Evolutionary conservation across 192 early-diverging fungal species (phyloP).

Genomic region (Coemansia sp.): DNA sequence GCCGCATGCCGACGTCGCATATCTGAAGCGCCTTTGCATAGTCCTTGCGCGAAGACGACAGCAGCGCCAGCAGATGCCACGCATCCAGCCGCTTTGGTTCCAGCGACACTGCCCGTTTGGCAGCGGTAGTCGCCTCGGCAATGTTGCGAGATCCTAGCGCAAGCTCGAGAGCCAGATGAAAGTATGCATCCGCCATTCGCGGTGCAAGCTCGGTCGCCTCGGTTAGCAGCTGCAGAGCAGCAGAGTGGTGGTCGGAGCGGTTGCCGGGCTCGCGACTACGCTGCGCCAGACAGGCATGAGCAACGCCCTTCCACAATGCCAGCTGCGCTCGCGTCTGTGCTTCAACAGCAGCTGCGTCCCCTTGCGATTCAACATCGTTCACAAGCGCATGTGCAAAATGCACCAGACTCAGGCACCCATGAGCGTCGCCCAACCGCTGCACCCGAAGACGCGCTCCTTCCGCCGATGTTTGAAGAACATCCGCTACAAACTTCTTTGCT

Average conservation of each 20-base stretch:
- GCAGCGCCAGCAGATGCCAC: slow-evolving; percentile 72
- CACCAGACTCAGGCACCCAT: slow-evolving; percentile 38
- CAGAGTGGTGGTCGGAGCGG: slow-evolving; percentile 60
- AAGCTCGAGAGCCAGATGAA: slow-evolving; percentile 66
- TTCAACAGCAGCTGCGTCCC: neutral
- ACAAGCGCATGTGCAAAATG: slow-evolving; percentile 46
- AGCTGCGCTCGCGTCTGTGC: slow-evolving; percentile 18
- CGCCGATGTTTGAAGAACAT: slow-evolving; percentile 32
- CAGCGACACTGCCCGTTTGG: slow-evolving; percentile 56
- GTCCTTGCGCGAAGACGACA: slow-evolving; percentile 67
- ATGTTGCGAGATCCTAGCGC: slow-evolving; percentile 64
- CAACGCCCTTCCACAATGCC: slow-evolving; percentile 42
- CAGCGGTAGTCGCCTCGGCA: slow-evolving; percentile 52
- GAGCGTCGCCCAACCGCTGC: slow-evolving; percentile 24
- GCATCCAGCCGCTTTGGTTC: slow-evolving; percentile 60
- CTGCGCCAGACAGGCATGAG: slow-evolving; percentile 34
- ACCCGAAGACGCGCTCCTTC: slow-evolving; percentile 51
- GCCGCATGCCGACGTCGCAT: slow-evolving; percentile 61
- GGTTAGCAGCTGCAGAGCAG: slow-evolving; percentile 56
- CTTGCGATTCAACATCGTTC: slow-evolving; percentile 21
- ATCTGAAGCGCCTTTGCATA: slow-evolving; percentile 60
- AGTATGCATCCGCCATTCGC: slow-evolving; percentile 57
- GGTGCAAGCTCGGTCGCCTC: slow-evolving; percentile 56
- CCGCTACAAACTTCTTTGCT: slow-evolving; percentile 9
- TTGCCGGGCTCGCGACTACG: slow-evolving; percentile 60